These are phyloP conservation scores for Erigeron canadensis DNA, from an alignment of 129 eudicot species.

Conservation along the genomic window DNA sequence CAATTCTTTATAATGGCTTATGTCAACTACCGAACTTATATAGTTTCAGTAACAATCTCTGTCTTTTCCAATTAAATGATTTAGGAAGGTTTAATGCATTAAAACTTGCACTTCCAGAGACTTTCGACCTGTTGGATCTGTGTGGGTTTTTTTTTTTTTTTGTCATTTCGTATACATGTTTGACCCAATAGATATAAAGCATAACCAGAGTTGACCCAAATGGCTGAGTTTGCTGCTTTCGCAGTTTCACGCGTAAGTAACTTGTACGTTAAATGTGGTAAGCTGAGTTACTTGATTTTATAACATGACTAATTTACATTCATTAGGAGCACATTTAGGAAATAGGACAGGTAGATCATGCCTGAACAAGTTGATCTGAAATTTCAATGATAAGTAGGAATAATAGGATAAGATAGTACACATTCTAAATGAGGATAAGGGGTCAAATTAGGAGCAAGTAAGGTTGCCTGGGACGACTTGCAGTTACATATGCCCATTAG, in stretches of 20 bases:
- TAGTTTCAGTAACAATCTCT: background rate
- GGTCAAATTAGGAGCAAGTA: background rate
- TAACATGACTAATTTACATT: background rate
- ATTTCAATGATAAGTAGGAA: constrained; percentile 7
- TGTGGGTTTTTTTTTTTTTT: background rate
- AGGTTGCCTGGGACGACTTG: background rate
- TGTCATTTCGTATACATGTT: background rate
- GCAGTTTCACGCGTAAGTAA: background rate
- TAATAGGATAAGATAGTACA: background rate
- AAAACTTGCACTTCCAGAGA: background rate
- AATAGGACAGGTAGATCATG: background rate
- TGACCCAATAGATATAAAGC: background rate
- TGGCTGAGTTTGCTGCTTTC: background rate
- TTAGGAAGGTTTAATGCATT: background rate
- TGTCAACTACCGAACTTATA: background rate
- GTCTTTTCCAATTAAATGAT: background rate
- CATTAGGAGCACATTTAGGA: constrained; percentile 1
- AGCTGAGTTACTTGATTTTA: background rate
- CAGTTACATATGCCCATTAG: background rate
- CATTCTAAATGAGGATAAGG: background rate
- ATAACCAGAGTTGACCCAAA: background rate
- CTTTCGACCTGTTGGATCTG: background rate
- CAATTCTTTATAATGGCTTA: background rate
- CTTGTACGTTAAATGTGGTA: background rate
- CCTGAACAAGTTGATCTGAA: background rate